Percentiles rank a stretch among this genome's conserved stretches.
These are phyloP conservation scores for Pilaira anomala DNA, from an alignment of 192 early-diverging fungal species.

Conservation along the genomic window DNA sequence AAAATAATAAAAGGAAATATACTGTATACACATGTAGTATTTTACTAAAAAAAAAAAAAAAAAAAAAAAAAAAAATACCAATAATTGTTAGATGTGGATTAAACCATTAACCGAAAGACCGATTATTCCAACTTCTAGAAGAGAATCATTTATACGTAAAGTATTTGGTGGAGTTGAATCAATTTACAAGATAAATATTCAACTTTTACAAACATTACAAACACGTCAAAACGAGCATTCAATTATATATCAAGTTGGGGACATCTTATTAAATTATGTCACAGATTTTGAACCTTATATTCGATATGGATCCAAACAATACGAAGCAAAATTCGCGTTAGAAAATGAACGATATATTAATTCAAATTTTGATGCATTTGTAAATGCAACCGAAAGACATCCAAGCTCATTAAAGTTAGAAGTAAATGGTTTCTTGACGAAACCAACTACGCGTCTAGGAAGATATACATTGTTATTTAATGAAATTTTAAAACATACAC, in stretches of 20 bases:
- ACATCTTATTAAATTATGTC: slow-evolving; percentile 61
- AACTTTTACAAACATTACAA: slow-evolving; percentile 48
- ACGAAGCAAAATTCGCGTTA: slow-evolving; percentile 77
- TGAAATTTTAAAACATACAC: slow-evolving; percentile 78
- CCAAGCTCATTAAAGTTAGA: slow-evolving; percentile 79
- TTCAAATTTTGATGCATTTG: slow-evolving; percentile 65
- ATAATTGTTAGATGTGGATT: slow-evolving; percentile 66
- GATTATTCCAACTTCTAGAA: slow-evolving; percentile 61
- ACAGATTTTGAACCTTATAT: slow-evolving; percentile 72
- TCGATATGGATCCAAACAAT: slow-evolving; percentile 82
- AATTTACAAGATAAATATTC: slow-evolving; percentile 55
- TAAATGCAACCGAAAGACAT: slow-evolving; percentile 62
- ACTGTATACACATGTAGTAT: no score
- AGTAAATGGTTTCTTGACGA: slow-evolving; percentile 81
- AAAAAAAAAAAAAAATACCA: no score
- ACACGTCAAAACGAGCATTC: slow-evolving; percentile 55
- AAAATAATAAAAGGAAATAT: no score
- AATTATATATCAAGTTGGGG: slow-evolving; percentile 71
- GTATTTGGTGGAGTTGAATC: slow-evolving; percentile 75
- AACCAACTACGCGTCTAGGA: slow-evolving; percentile 85
- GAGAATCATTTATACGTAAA: slow-evolving; percentile 69
- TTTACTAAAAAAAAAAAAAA: no score
- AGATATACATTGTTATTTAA: slow-evolving; percentile 82
- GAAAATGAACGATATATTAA: slow-evolving; percentile 76
- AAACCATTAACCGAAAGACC: slow-evolving; percentile 59